Evolutionary conservation across 1,284 basidiomycete genomes (phyloP).

Genomic region (Peniophora sp.): DNA sequence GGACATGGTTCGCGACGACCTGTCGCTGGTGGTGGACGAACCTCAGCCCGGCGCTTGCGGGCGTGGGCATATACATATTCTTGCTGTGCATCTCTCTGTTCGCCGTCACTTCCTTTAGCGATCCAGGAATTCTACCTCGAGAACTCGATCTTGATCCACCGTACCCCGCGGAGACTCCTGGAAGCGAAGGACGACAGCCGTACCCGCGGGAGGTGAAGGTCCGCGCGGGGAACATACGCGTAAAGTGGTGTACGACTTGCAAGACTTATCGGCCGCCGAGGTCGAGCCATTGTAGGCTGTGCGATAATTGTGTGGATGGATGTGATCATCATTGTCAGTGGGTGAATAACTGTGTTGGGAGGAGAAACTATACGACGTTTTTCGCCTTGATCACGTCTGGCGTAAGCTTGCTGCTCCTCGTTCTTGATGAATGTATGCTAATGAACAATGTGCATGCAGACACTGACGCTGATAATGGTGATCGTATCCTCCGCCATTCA

Average conservation of each 20-base stretch:
- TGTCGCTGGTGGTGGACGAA: conserved; percentile 83
- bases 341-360: conserved; percentile 90
- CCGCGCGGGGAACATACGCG: conserved; percentile 69
- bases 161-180: conserved; percentile 50
- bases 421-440: conserved; percentile 5
- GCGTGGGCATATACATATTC: conserved; percentile 71
- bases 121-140: conserved; percentile 87
- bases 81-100: conserved; percentile 71
- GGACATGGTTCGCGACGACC: conserved; percentile 79
- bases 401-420: conserved; percentile 36
- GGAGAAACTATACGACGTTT: conserved; percentile 88
- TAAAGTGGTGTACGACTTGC: conserved; percentile 90
- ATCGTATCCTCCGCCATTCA: conserved; percentile 80
- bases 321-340: conserved; percentile 92
- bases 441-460: conserved; percentile 31
- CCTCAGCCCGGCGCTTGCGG: conserved; percentile 66
- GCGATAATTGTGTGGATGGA: conserved; percentile 91
- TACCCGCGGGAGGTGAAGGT: conserved; percentile 79
- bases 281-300: conserved; percentile 90
- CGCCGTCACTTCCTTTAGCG: conserved; percentile 71
- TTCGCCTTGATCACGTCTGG: conserved; percentile 69
- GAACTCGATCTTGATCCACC: conserved; percentile 81
- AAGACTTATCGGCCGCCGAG: conserved; percentile 84
- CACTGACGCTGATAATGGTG: conserved; percentile 63
- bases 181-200: conserved; percentile 54